These are phyloP conservation scores for Pugionium cornutum DNA, from an alignment of 345 rosid genomes.

Conservation along the genomic window DNA sequence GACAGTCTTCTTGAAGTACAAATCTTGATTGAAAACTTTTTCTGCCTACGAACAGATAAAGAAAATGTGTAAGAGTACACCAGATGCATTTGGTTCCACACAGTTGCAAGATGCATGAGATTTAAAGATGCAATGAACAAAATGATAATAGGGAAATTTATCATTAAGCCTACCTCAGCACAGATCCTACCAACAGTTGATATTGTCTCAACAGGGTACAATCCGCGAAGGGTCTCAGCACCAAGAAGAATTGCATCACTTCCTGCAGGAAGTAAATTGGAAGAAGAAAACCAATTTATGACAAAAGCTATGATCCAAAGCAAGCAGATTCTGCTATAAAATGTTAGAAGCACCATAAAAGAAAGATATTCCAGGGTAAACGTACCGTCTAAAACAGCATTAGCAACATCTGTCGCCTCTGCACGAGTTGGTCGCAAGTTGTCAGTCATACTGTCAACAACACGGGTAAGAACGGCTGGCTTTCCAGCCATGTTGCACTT, in stretches of 20 bases:
- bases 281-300: constrained; percentile 7
- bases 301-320: constrained; percentile 16
- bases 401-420: constrained; percentile 99
- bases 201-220: constrained; percentile 88
- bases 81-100: constrained; percentile 11
- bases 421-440: constrained; percentile 99
- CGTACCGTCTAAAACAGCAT: constrained; percentile 95
- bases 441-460: constrained; percentile 97
- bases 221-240: constrained; percentile 94
- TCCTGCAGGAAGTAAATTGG: constrained; percentile 48
- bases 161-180: constrained; percentile 61
- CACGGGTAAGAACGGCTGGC: constrained; percentile 88
- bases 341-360: neutral
- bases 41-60: constrained; percentile 62
- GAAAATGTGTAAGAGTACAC: constrained; percentile 6
- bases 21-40: constrained; percentile 92
- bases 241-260: constrained; percentile 94
- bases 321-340: constrained; percentile 17
- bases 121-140: neutral
- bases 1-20: constrained; percentile 86
- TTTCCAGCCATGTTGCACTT: constrained; percentile 98
- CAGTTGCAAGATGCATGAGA: neutral
- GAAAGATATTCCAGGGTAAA: neutral
- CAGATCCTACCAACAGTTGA: constrained; percentile 83
- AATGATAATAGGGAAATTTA: neutral